Conservation (phyloP, 495 filamentous ascomycete genomes). For the Xylaria longipes region DNA sequence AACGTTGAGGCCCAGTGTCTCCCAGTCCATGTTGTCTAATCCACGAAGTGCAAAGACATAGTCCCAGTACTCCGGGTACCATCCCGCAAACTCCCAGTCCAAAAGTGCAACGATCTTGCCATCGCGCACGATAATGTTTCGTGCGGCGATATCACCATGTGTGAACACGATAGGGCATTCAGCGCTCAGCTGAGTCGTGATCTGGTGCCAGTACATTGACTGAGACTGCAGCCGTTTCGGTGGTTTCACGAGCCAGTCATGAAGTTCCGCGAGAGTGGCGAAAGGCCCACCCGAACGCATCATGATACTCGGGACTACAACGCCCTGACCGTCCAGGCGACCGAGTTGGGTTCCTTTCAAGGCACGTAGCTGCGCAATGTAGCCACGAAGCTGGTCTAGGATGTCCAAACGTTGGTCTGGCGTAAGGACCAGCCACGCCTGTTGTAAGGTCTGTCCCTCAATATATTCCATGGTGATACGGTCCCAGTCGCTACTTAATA, state of each 20-base stretch:
- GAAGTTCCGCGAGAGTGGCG: slow-evolving; percentile 11
- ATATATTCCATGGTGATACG: slow-evolving; percentile 45
- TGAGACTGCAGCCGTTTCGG: slow-evolving; percentile 9
- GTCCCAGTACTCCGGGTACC: slow-evolving; percentile 57
- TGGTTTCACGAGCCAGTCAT: slow-evolving; percentile 24
- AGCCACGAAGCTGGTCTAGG: slow-evolving; percentile 22
- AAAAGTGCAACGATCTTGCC: slow-evolving; percentile 46
- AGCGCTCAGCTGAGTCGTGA: slow-evolving; percentile 19
- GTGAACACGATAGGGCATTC: slow-evolving; percentile 34
- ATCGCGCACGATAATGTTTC: slow-evolving; percentile 46
- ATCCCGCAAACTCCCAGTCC: slow-evolving; percentile 52
- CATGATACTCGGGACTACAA: slow-evolving; percentile 23
- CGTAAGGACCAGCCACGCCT: slow-evolving; percentile 31
- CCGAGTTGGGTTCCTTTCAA: slow-evolving; percentile 20
- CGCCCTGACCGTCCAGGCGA: slow-evolving; percentile 25
- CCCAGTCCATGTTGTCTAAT: slow-evolving; percentile 24
- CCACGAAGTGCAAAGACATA: slow-evolving; percentile 33
- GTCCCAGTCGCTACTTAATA: slow-evolving; percentile 33
- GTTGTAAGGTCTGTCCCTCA: slow-evolving; percentile 34
- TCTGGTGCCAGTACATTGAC: slow-evolving; percentile 28
- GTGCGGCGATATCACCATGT: slow-evolving; percentile 37
- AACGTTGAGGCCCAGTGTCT: slow-evolving; percentile 20
- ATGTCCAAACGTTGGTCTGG: slow-evolving; percentile 26
- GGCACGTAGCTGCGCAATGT: slow-evolving; percentile 25
- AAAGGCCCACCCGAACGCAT: slow-evolving; percentile 26